phyloP scores from a whole-genome alignment of 768 basidiomycete genomes.

The Boletus reticulatus region DNA sequence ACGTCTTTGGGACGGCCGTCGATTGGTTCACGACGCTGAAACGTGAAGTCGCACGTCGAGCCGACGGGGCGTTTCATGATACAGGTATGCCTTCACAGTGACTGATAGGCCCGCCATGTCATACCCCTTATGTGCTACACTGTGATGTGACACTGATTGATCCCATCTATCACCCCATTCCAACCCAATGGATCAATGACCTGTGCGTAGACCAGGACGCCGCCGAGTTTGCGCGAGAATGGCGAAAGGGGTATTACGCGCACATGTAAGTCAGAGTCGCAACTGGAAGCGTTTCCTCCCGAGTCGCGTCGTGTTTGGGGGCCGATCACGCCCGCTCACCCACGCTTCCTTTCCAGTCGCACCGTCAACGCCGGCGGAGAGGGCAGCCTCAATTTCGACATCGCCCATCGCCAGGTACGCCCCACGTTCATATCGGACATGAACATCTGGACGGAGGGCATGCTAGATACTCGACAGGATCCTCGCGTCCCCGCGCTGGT shows the following conservation, averaged over 20 bases:
- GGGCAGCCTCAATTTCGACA: conserved; percentile 52
- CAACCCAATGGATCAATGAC: no score
- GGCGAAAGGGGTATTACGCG: conserved; percentile 49
- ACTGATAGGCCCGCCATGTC: no score
- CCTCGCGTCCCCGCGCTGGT: conserved; percentile 50
- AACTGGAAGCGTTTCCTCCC: no score
- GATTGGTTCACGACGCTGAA: conserved; percentile 36
- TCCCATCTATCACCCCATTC: no score
- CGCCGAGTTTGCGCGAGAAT: conserved; percentile 49
- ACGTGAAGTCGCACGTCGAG: conserved; percentile 16
- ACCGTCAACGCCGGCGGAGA: conserved; percentile 43
- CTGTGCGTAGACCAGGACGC: conserved; percentile 18
- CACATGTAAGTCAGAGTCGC: conserved; percentile 18
- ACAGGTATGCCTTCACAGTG: conserved; percentile 12
- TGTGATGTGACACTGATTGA: no score
- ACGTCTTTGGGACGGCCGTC: conserved; percentile 51
- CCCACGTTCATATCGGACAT: background rate
- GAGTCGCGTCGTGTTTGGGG: no score
- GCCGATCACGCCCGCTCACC: background rate
- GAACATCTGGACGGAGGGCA: background rate
- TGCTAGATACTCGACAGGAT: conserved; percentile 56
- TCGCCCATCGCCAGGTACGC: conserved; percentile 53
- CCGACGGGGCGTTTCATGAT: conserved; percentile 9
- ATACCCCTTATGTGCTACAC: no score
- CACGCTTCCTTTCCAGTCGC: conserved; percentile 26